phyloP scores from a whole-genome alignment of 257 asterid species.

The Solanum bulbocastanum region DNA sequence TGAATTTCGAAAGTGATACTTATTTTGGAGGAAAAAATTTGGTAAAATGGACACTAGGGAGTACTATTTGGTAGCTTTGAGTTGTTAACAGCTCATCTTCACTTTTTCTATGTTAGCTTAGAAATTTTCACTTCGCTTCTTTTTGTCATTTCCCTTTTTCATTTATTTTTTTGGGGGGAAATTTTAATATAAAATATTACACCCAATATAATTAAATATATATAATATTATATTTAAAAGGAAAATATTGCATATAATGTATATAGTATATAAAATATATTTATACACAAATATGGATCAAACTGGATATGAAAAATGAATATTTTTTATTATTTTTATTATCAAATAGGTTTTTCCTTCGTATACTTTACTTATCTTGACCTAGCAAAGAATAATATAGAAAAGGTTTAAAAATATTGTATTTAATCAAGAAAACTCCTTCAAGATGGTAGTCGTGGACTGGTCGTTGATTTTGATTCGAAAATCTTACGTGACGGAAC shows the following conservation, averaged over 20 bases:
- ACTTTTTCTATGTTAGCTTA: conserved; percentile 8
- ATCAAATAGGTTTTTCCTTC: not conserved
- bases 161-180: not conserved
- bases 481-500: no score
- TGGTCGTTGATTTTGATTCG: not conserved
- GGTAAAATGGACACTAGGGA: not conserved
- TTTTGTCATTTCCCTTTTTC: not conserved
- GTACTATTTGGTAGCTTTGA: conserved; percentile 10
- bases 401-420: no score
- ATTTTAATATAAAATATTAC: no score
- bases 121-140: not conserved
- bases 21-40: not conserved
- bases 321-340: not conserved
- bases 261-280: not conserved
- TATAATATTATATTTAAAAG: not conserved
- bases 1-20: not conserved
- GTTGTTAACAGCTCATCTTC: conserved; percentile 43
- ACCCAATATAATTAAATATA: not conserved
- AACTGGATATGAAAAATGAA: not conserved
- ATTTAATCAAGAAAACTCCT: not conserved
- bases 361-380: not conserved
- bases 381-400: not conserved
- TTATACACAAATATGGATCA: not conserved
- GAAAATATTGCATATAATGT: not conserved
- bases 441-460: no score